Evolutionary conservation across 106 monocot species (phyloP).

Genomic region (Chionographis japonica): DNA sequence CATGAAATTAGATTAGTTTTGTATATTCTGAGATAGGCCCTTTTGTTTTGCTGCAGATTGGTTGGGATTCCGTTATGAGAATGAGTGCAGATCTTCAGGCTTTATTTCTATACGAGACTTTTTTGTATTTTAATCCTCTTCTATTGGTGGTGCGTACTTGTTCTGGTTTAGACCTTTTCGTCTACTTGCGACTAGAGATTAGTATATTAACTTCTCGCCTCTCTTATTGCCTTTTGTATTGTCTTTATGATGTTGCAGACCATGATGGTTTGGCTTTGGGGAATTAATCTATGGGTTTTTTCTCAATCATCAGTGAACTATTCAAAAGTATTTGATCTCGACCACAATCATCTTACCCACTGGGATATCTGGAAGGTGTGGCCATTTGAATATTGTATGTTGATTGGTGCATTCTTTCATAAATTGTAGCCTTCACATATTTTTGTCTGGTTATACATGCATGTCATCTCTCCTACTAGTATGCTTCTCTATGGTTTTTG

Average conservation of each 20-base stretch:
- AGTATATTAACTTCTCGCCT: neutral
- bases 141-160: constrained; percentile 69
- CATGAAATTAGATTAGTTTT: neutral
- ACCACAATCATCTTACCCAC: constrained; percentile 71
- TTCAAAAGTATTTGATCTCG: constrained; percentile 90
- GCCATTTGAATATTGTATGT: neutral
- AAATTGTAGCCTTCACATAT: too few relatives aligned
- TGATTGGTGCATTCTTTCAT: neutral
- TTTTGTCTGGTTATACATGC: neutral
- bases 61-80: constrained; percentile 95
- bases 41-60: constrained; percentile 46
- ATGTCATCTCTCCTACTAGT: too few relatives aligned
- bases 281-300: constrained; percentile 90
- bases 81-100: constrained; percentile 77
- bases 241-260: constrained; percentile 48
- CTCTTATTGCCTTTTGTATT: constrained; percentile 1
- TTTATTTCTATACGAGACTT: constrained; percentile 94
- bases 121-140: constrained; percentile 94
- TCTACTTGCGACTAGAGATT: neutral
- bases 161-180: neutral
- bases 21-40: constrained; percentile 1
- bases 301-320: constrained; percentile 82
- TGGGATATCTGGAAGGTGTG: constrained; percentile 86
- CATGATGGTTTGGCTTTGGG: constrained; percentile 94
- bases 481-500: too few relatives aligned